Conservation (phyloP, 2,329 filamentous ascomycete species). For the Penicillium frequentans region DNA sequence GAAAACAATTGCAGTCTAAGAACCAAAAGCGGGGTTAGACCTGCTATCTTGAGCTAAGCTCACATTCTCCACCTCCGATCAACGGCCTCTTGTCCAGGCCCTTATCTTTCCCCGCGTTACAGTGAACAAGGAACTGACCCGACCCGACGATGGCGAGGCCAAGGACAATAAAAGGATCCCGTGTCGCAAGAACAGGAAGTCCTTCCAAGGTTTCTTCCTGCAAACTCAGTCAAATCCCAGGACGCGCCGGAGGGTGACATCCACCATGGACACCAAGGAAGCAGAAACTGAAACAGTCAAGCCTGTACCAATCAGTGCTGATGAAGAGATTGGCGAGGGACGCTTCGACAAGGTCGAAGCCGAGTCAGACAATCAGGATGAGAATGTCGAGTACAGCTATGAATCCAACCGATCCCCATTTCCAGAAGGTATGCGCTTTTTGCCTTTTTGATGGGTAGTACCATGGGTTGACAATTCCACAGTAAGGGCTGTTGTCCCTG, state of each 20-base stretch:
- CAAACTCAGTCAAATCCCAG: neutral
- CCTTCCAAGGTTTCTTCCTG: neutral
- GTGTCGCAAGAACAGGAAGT: neutral
- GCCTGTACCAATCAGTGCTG: constrained; percentile 1
- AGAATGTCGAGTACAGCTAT: constrained; percentile 23
- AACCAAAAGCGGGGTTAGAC: constrained; percentile 9
- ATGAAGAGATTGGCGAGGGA: constrained; percentile 17
- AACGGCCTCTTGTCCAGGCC: neutral
- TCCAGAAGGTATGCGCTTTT: constrained; percentile 16
- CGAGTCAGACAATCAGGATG: constrained; percentile 2
- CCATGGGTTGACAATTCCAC: neutral
- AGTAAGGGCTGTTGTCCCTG: constrained; percentile 30
- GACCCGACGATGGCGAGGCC: neutral
- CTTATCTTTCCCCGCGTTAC: constrained; percentile 9
- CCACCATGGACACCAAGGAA: constrained; percentile 13
- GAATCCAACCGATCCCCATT: constrained; percentile 29
- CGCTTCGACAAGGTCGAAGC: constrained; percentile 9
- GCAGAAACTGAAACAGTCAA: constrained; percentile 6
- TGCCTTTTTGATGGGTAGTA: neutral
- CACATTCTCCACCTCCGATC: neutral
- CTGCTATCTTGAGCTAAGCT: constrained; percentile 11
- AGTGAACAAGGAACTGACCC: neutral
- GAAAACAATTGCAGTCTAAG: neutral
- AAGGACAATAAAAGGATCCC: neutral
- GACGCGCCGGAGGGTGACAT: neutral